Evolutionary conservation across 176 grass and related monocot species (phyloP), one percentile per base, ranked within the genome.

Genomic region (Triticum monococcum): DNA sequence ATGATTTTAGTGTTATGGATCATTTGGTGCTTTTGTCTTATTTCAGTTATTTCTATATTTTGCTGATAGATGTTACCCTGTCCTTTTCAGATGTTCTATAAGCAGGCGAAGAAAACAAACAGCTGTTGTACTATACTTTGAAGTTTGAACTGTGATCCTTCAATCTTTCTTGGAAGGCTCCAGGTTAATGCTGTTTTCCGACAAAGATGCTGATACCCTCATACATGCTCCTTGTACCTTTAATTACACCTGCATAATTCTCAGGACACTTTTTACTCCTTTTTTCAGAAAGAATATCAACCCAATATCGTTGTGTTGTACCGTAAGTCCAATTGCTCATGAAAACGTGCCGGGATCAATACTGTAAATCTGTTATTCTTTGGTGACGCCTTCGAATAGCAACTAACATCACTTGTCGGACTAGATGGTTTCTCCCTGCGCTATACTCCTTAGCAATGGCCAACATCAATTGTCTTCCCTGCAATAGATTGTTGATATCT

Each of bases 41-140:
- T 38, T 17, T 56, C 5, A 4, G 5, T 84, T 23, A 23, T 80
- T 9, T 25, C 25, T 24, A 64, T 82, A 56, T 48, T 79, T 62
- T 80, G 11, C 66, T 68, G 17, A 81, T n/a, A 56, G n/a, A 35
- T 20, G 14, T 76, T 88, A 11, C 57, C 30, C 7, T 68, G 8
- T 86, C 77, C 77, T 50, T 86, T 82, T 76, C 91, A 98, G 97
- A 98, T 98, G 96, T 98, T 98, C 85, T 98, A 98, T 79, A 98
- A 98, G 87, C 93, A 98, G 66, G 94, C 96, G 32, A 98, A 94
- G 92, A 98, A 98, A 87, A 96, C 94, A 81, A 98, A 98, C 83
- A 86, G 87, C 28, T 98, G 94, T 64, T 98, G 97, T 91, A 91
- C 97, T 31, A 86, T 98, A 85, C 94, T 98, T 36, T 96, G 89